These are phyloP conservation scores for Colletotrichum spaethianum DNA, from an alignment of 2,329 filamentous ascomycete genomes.

Conservation along the genomic window DNA sequence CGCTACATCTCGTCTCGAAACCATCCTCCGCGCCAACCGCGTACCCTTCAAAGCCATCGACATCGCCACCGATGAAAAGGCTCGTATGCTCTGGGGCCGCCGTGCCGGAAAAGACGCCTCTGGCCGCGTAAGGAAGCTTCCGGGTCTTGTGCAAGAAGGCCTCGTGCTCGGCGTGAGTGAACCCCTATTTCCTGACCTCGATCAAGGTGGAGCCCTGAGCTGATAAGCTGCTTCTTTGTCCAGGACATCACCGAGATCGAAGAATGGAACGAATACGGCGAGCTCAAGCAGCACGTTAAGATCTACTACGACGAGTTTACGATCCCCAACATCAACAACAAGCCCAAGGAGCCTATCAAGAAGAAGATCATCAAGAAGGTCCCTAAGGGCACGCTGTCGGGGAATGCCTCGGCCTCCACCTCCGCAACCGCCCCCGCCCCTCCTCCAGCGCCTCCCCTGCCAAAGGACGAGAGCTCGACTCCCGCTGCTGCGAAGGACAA, in stretches of 20 bases:
- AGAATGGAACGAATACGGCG: constrained; percentile 99
- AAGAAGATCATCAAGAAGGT: constrained; percentile 41
- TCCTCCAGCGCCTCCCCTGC: constrained; percentile 50
- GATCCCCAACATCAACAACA: constrained; percentile 68
- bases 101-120: constrained; percentile 79
- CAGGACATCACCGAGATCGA: constrained; percentile 95
- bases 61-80: constrained; percentile 89
- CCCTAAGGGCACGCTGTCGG: constrained; percentile 27
- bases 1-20: constrained; percentile 94
- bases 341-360: constrained; percentile 59
- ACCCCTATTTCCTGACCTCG: constrained; percentile 7
- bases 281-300: constrained; percentile 88
- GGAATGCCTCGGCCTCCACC: constrained; percentile 20
- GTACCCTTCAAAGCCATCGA: constrained; percentile 95
- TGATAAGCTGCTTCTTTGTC: constrained; percentile 23
- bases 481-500: constrained; percentile 41
- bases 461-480: constrained; percentile 35
- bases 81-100: constrained; percentile 89
- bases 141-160: constrained; percentile 89
- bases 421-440: constrained; percentile 46
- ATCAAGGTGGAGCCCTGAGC: background rate
- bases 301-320: constrained; percentile 76
- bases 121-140: constrained; percentile 81
- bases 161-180: constrained; percentile 84
- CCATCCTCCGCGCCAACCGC: constrained; percentile 94